Base-by-base conservation (phyloP, 176 grass and related monocot species). In the Oryza coarctata region DNA sequence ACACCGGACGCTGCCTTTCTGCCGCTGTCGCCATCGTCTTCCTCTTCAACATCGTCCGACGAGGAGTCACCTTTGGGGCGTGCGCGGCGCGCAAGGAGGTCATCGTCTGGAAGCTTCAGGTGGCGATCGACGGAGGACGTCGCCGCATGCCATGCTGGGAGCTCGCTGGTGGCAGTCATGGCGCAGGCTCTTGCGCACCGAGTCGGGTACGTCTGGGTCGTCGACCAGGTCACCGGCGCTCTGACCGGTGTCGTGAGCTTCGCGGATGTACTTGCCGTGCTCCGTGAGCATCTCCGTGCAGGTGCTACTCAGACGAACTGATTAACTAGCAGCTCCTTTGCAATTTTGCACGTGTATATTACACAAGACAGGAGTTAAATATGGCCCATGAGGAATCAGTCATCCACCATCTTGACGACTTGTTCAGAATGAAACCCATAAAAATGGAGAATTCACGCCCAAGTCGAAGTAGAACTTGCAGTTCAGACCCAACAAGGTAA, bases 141-240 rank as follows among this genome's bases (percentile, higher is more conserved):
- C 32, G 88, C 75, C 47, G 88, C 85, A 8, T 98, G 96, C 85
- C 86, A 89, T 25, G 74, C 96, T 0, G 90, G 61, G 75, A 98
- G 90, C 57, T 93, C 95, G 30, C 90, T 98, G 9, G 83, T 98
- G 80, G 95, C 95, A 13, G 88, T 91, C 75, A 95, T 95, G 88
- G 86, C 90, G n/a, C 95, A 98, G 79, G 92, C 95, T 0, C 81
- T 98, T 17, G 79, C 93, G 4, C 86, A 90, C 43, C 85, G 92
- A n/a, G 90, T 98, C 3, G 90, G 89, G 35, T 87, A 95, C 68
- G 86, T 98, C 22, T 98, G 95, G 92, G 92, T 95, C 33, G 80
- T 88, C 22, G 90, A 93, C 18, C 85, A 95, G 34, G 28, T 79
- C 67, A 84, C 58, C n/a, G 77, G 85, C 70, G 81, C 63, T 28